A percentile compares a stretch with the other conserved stretches of the same genome.
These are phyloP conservation scores for Leptoxyphium fumago DNA, from an alignment of 2,329 filamentous ascomycete species.

Conservation along the genomic window DNA sequence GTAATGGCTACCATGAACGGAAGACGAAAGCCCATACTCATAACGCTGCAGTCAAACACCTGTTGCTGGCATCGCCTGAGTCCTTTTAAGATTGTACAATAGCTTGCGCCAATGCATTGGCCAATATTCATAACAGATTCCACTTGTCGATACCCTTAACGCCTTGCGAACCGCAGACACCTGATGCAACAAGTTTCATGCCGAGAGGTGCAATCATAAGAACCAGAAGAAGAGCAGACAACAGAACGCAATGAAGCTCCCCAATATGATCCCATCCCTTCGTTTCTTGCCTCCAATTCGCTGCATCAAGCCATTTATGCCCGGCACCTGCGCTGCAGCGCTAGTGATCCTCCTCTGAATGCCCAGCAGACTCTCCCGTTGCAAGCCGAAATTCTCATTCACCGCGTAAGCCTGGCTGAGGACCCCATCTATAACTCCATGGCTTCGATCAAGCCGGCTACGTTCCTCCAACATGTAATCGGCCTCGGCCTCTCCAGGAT, in stretches of 20 bases:
- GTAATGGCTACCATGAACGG: too few relatives aligned
- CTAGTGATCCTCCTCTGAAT: slow-evolving; percentile 84
- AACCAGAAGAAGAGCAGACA: slow-evolving; percentile 77
- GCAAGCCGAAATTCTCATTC: slow-evolving; percentile 75
- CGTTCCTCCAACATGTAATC: slow-evolving; percentile 97
- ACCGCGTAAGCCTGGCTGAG: slow-evolving; percentile 93
- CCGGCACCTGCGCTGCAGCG: slow-evolving; percentile 81
- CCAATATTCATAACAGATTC: too few relatives aligned
- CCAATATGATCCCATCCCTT: slow-evolving; percentile 87
- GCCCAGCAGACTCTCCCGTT: slow-evolving; percentile 74
- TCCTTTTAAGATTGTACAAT: too few relatives aligned
- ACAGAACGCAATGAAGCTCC: slow-evolving; percentile 79
- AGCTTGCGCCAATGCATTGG: too few relatives aligned
- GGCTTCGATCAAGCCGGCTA: slow-evolving; percentile 69
- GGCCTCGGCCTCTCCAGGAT: slow-evolving; percentile 70
- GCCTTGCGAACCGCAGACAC: too few relatives aligned
- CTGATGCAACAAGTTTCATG: too few relatives aligned
- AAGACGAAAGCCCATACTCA: too few relatives aligned
- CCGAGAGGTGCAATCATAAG: slow-evolving; percentile 18
- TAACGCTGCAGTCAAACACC: too few relatives aligned
- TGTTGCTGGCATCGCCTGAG: too few relatives aligned
- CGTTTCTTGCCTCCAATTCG: slow-evolving; percentile 91
- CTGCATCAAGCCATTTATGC: slow-evolving; percentile 79
- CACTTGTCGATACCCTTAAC: too few relatives aligned
- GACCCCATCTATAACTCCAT: slow-evolving; percentile 78